Percentiles rank a stretch among this genome's conserved stretches.
phyloP scores from a whole-genome alignment of 306 rosid species.

The Cercis canadensis region DNA sequence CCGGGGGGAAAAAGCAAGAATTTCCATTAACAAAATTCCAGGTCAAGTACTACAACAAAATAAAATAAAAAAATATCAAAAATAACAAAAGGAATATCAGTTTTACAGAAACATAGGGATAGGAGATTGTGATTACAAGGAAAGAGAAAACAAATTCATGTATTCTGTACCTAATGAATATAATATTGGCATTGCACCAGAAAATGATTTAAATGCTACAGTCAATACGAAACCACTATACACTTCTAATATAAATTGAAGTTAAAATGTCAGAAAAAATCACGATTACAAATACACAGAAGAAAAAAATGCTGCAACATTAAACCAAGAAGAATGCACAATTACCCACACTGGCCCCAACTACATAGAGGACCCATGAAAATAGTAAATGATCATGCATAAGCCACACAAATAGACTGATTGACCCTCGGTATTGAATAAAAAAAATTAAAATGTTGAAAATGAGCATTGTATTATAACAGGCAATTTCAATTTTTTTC shows the following conservation, averaged over 20 bases:
- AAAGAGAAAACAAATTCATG: constrained; percentile 19
- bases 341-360: no score
- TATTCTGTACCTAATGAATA: constrained; percentile 10
- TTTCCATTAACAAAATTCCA: constrained; percentile 14
- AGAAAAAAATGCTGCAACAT: background rate
- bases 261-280: background rate
- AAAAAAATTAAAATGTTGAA: background rate
- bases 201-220: background rate
- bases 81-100: constrained; percentile 10
- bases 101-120: constrained; percentile 10
- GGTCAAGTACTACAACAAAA: constrained; percentile 1
- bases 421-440: background rate
- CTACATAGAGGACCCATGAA: background rate
- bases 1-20: constrained; percentile 25
- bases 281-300: background rate
- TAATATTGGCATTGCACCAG: background rate
- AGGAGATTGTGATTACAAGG: constrained; percentile 20
- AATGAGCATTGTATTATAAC: background rate
- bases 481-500: background rate
- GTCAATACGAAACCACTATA: no score
- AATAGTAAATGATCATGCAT: background rate
- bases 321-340: constrained; percentile 11
- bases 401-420: background rate
- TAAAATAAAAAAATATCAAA: constrained; percentile 7
- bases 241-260: no score